Conservation (phyloP, 2,329 filamentous ascomycete genomes). For the Balansia obtecta region DNA sequence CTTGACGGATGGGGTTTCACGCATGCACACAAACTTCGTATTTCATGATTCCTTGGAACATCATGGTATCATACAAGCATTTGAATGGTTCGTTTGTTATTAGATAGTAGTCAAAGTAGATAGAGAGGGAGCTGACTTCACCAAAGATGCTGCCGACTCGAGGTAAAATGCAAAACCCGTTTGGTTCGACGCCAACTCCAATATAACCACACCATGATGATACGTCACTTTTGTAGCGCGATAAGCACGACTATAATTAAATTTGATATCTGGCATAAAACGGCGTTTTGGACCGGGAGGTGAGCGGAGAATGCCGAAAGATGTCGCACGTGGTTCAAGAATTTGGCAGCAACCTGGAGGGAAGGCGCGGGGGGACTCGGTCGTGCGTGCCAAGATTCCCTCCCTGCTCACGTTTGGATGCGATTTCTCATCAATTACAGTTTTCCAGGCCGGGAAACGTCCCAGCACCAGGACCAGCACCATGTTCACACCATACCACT, state of each 20-base stretch:
- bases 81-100: constrained; percentile 1
- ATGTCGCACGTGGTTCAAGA: background rate
- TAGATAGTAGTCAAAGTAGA: constrained; percentile 6
- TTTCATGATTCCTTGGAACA: background rate
- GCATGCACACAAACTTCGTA: background rate
- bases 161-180: background rate
- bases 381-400: background rate
- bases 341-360: background rate
- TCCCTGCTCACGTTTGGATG: background rate
- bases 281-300: no score
- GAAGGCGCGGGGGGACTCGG: background rate
- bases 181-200: background rate
- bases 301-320: background rate
- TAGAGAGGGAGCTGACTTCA: constrained; percentile 3
- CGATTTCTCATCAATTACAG: background rate
- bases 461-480: no score
- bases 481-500: no score
- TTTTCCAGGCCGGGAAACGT: no score
- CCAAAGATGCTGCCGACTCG: background rate
- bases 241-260: no score
- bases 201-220: background rate
- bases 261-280: no score
- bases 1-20: background rate
- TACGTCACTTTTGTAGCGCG: no score
- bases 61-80: background rate